phyloP scores from a whole-genome alignment of 2,329 filamentous ascomycete genomes.

The Hirsutella minnesotensis region DNA sequence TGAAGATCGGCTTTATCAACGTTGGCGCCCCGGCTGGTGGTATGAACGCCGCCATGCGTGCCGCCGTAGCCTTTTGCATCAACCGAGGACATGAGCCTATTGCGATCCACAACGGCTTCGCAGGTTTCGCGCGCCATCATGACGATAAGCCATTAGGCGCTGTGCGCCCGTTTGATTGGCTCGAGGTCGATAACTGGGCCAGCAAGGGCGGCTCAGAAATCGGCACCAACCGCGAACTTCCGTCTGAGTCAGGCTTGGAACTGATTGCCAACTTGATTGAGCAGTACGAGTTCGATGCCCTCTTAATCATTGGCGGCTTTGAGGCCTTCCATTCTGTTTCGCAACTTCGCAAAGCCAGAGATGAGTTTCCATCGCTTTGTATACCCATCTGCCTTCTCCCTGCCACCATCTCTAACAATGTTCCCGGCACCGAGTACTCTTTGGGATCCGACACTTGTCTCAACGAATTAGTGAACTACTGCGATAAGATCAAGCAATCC shows the following conservation, averaged over 20 bases:
- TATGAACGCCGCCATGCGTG: conserved; percentile 94
- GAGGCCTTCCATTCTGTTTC: conserved; percentile 91
- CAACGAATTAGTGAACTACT: conserved; percentile 89
- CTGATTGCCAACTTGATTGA: conserved; percentile 73
- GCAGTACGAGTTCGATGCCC: conserved; percentile 76
- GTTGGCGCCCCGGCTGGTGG: conserved; percentile 93
- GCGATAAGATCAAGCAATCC: conserved; percentile 94
- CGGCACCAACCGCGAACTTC: conserved; percentile 89
- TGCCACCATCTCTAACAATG: conserved; percentile 98
- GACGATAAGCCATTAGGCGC: conserved; percentile 69
- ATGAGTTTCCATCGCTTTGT: conserved; percentile 71
- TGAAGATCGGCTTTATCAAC: conserved; percentile 93
- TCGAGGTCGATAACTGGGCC: conserved; percentile 90
- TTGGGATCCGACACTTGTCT: conserved; percentile 93
- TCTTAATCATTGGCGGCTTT: conserved; percentile 90
- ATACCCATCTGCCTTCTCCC: conserved; percentile 88
- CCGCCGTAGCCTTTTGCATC: conserved; percentile 84
- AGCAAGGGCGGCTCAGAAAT: conserved; percentile 97
- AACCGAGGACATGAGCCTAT: conserved; percentile 85
- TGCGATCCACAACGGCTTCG: conserved; percentile 94
- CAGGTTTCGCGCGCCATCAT: conserved; percentile 84
- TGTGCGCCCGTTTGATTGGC: conserved; percentile 79
- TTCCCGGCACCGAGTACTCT: conserved; percentile 94
- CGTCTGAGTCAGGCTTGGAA: conserved; percentile 72
- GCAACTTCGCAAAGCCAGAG: conserved; percentile 70